These are phyloP conservation scores for Talaromyces adpressus DNA, from an alignment of 495 filamentous ascomycete genomes.

Conservation along the genomic window DNA sequence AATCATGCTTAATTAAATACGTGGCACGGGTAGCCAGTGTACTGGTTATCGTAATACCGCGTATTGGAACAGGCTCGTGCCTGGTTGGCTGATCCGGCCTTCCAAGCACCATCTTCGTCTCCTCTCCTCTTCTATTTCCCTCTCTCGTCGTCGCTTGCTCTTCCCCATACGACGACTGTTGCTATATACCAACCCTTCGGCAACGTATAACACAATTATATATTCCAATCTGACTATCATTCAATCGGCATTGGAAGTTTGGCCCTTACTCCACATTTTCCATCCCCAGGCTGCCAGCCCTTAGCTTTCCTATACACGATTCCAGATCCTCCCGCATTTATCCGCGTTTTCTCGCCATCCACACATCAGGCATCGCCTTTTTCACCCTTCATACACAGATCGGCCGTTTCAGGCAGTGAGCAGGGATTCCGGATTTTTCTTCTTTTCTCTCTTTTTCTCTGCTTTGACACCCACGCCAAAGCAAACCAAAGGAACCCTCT, in stretches of 20 bases:
- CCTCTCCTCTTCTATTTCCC: background rate
- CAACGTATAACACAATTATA: background rate
- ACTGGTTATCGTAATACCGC: background rate
- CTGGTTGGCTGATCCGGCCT: background rate
- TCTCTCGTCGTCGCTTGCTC: background rate
- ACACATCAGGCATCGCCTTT: background rate
- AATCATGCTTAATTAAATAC: background rate
- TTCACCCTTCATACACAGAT: background rate
- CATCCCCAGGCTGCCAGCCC: background rate
- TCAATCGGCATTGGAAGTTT: background rate
- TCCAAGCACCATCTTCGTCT: background rate
- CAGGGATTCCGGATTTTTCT: background rate
- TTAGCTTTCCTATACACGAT: background rate
- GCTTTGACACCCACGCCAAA: background rate
- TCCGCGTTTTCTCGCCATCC: background rate
- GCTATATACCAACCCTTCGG: background rate
- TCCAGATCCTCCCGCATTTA: background rate
- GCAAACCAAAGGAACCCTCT: background rate
- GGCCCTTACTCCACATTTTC: background rate
- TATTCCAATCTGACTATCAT: background rate
- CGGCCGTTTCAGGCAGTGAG: background rate
- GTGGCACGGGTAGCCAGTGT: background rate
- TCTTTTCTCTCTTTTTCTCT: background rate
- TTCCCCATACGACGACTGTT: background rate
- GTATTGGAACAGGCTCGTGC: background rate